These are phyloP conservation scores for Penicillium chermesinum DNA, from an alignment of 495 filamentous ascomycete species.

Conservation along the genomic window DNA sequence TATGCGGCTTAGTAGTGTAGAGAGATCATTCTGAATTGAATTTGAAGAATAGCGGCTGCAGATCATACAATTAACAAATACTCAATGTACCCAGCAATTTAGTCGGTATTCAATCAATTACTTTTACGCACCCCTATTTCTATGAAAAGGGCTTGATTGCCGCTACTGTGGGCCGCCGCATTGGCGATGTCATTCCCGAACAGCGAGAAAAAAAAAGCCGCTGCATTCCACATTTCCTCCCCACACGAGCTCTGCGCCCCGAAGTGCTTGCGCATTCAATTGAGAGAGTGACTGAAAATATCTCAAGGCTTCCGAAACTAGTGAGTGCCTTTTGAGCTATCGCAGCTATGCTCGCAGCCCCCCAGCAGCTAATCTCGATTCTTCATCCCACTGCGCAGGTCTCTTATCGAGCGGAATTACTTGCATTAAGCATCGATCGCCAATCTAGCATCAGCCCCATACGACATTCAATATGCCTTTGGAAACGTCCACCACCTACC, in stretches of 20 bases:
- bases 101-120: too few relatives aligned
- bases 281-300: too few relatives aligned
- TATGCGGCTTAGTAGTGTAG: neutral
- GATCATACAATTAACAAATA: too few relatives aligned
- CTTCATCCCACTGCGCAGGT: neutral
- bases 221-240: constrained; percentile 7
- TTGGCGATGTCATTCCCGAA: constrained; percentile 23
- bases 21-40: too few relatives aligned
- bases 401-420: neutral
- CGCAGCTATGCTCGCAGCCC: too few relatives aligned
- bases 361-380: neutral
- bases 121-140: too few relatives aligned
- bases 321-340: too few relatives aligned
- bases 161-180: neutral
- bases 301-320: too few relatives aligned
- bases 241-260: constrained; percentile 3
- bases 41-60: too few relatives aligned
- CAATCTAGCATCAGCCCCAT: neutral
- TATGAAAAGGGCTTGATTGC: neutral
- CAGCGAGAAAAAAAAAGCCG: constrained; percentile 18
- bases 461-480: constrained; percentile 63
- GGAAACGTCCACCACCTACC: constrained; percentile 78
- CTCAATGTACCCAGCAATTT: too few relatives aligned
- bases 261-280: neutral
- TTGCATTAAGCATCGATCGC: neutral